Evolutionary conservation across 192 early-diverging fungal species (phyloP), one percentile per base, ranked within the genome.

Genomic region (Backusella mclennaniae): DNA sequence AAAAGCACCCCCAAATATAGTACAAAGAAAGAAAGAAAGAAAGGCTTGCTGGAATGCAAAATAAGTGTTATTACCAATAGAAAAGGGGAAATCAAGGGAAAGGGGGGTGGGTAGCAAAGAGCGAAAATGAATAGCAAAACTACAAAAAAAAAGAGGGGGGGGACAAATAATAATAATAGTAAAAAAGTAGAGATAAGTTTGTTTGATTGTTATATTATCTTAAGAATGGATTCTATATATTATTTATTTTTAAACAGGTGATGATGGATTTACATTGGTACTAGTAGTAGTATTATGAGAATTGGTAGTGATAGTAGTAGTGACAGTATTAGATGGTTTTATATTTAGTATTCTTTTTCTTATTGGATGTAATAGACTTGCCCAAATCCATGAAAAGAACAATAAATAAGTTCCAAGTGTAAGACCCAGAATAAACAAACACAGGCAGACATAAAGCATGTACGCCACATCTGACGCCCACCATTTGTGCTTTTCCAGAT

Each of bases 371-470:
- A 77, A 52, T 23, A 77, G 26, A 67, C 59, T 59, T 39, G 76
- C 76, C 76, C 76, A 77, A 56, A 77, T 70, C 76, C 76, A 77
- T 0, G 76, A 73, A 42, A 72, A 77, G 21, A 77, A 77, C 35
- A 77, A 46, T 21, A 77, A 42, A 67, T 77, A 77, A 7, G 76
- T 77, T 12, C 76, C 76, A 7, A 77, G 39, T 3, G 44, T 11
- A 9, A 77, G 31, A 9, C 70, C 76, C 17, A 77, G 33, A 0
- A 74, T 4, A 19, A 29, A 31, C 21, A 74, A 49, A 66, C 31
- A 66, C 15, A 67, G 6, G 41, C 41, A 66, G 2, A 66, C 38
- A 42, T 33, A 63, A 7, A n/a, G 4, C 29, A 35, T 63, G 26
- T 63, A n/a, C 6, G 66, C 21, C 53, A 59, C 41, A 4, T 19